Conservation (phyloP, 2,329 filamentous ascomycete genomes). For the Botrytis porri region DNA sequence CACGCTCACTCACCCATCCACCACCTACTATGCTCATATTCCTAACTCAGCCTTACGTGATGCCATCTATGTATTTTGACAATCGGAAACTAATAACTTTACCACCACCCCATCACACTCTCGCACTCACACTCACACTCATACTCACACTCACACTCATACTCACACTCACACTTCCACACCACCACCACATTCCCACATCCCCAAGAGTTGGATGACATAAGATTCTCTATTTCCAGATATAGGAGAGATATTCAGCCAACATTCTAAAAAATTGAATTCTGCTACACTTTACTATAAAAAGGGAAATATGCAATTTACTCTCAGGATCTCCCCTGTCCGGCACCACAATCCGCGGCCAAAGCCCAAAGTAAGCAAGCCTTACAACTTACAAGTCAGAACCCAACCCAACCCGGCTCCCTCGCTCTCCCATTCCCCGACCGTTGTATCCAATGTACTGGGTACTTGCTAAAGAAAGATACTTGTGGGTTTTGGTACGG, state of each 20-base stretch:
- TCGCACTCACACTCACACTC: too few relatives aligned
- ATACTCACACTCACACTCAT: too few relatives aligned
- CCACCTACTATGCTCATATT: background rate
- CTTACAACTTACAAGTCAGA: background rate
- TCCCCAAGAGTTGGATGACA: background rate
- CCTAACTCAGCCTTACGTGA: conserved; percentile 9
- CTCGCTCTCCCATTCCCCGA: background rate
- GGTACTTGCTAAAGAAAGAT: background rate
- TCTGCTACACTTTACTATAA: background rate
- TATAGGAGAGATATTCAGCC: background rate
- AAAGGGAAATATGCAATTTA: background rate
- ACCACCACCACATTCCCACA: background rate
- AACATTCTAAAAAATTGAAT: conserved; percentile 3
- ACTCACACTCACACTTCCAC: background rate
- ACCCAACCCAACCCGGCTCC: background rate
- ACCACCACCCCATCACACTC: background rate
- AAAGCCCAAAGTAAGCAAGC: background rate
- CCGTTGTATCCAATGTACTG: conserved; percentile 2
- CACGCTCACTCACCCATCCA: background rate
- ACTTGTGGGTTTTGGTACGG: background rate
- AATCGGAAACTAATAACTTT: background rate
- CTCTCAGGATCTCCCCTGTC: conserved; percentile 5
- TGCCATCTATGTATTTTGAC: background rate
- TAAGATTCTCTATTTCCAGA: conserved; percentile 14
- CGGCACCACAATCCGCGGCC: background rate